Conservation (phyloP, 2,329 filamentous ascomycete genomes). For the Aschersonia sp. region DNA sequence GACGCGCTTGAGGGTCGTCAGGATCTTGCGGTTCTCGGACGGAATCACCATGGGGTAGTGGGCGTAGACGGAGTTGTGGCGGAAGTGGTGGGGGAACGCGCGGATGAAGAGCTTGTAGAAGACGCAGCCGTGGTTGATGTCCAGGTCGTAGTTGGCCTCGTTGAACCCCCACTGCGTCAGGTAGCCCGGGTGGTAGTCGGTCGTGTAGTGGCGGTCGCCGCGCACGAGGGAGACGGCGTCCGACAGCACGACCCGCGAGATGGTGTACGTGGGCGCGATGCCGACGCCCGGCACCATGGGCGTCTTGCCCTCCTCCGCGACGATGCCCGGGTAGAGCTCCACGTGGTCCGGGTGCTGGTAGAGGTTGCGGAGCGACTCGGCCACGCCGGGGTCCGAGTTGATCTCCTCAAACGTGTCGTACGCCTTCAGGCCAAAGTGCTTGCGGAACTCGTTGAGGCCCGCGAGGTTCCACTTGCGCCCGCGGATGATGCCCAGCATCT, state of each 20-base stretch:
- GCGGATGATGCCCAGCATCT: constrained; percentile 69
- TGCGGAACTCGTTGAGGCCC: constrained; percentile 72
- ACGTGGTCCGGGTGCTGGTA: constrained; percentile 70
- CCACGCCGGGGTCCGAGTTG: constrained; percentile 60
- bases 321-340: constrained; percentile 66
- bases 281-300: constrained; percentile 63
- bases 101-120: constrained; percentile 74
- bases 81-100: constrained; percentile 70
- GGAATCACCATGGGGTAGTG: constrained; percentile 64
- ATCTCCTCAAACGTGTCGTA: constrained; percentile 73
- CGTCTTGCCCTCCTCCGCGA: constrained; percentile 60
- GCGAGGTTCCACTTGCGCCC: constrained; percentile 64
- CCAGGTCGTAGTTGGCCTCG: constrained; percentile 57
- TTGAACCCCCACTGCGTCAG: constrained; percentile 77
- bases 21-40: constrained; percentile 55
- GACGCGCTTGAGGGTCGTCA: constrained; percentile 51
- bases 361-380: constrained; percentile 48
- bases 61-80: constrained; percentile 63
- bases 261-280: constrained; percentile 61
- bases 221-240: constrained; percentile 69
- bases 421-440: constrained; percentile 63
- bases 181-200: constrained; percentile 58
- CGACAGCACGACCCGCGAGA: constrained; percentile 61
- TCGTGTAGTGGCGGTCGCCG: constrained; percentile 65
- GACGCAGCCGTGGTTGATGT: constrained; percentile 65